phyloP scores from a whole-genome alignment of 345 rosid genomes.

The Syzygium grande region DNA sequence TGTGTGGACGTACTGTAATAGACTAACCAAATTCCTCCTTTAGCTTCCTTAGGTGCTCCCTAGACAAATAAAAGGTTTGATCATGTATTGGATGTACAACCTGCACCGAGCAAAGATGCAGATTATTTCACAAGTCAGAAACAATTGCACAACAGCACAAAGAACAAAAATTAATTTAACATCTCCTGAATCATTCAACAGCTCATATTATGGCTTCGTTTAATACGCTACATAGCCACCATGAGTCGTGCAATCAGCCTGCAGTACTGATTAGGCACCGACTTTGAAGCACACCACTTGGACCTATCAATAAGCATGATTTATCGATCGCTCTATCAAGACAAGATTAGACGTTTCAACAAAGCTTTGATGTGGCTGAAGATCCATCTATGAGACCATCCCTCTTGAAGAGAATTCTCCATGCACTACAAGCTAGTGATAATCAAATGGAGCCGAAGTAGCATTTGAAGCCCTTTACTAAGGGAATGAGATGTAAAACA shows the following conservation, averaged over 20 bases:
- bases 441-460: neutral
- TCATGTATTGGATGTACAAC: constrained; percentile 71
- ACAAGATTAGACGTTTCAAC: neutral
- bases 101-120: constrained; percentile 8
- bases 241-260: neutral
- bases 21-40: constrained; percentile 69
- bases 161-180: neutral
- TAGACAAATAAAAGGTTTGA: constrained; percentile 52
- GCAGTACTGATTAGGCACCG: neutral
- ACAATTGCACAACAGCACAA: neutral
- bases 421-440: neutral
- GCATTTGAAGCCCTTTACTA: neutral
- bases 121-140: neutral
- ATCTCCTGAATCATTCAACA: neutral
- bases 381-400: neutral
- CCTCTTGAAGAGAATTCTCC: neutral
- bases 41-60: constrained; percentile 52
- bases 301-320: neutral
- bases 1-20: neutral
- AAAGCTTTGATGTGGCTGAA: neutral
- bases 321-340: neutral
- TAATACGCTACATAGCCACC: neutral
- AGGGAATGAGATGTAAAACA: neutral
- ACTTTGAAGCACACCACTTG: neutral
- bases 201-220: neutral